Evolutionary conservation across 2,329 filamentous ascomycete genomes (phyloP), one percentile per base, ranked within the genome.

Genomic region (Claviceps pazoutovae): DNA sequence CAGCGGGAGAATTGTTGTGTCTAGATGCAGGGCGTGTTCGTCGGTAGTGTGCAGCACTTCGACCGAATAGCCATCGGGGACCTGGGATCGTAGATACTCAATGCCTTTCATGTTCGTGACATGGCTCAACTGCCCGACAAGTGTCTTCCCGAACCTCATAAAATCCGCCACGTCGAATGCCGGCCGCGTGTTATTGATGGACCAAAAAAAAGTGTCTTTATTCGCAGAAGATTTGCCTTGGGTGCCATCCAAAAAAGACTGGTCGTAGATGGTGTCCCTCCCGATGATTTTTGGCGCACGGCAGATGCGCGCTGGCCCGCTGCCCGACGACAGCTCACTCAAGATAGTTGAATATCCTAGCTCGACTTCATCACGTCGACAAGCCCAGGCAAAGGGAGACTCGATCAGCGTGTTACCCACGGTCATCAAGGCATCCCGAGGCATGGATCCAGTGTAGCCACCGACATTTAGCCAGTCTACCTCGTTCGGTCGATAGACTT

Each of bases 141-240:
- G 54, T 14, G 53, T 57, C 39, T 59, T 61, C 17, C 64, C 65
- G 39, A 66, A 62, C 2, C 64, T 58, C 59, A 66, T 61, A 50
- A 66, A 66, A 48, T 66, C 64, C 6, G 64, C 64, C 19, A 61
- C 60, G 49, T 66, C 64, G 38, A 66, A 65, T 4, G 65, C 62
- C 5, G 62, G 62, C 1, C 64, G 58, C 19, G 50, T 58, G 53
- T 67, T 63, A 51, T 66, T 66, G 56, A 65, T 65, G 14, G 55
- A 54, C 62, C 62, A 66, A 13, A 43, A 49, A 14, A 34, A 45
- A n/a, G 16, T 37, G 7, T 17, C 30, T 7, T 45, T 34, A 11
- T 53, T 47, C 16, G 30, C 26, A 3, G 36, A 17, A 13, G 14
- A 19, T 19, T 21, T 34, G 5, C 2, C 23, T 36, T 39, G 46